These are phyloP conservation scores for Tranzscheliella williamsii DNA, from an alignment of 1,284 basidiomycete species.

Conservation along the genomic window DNA sequence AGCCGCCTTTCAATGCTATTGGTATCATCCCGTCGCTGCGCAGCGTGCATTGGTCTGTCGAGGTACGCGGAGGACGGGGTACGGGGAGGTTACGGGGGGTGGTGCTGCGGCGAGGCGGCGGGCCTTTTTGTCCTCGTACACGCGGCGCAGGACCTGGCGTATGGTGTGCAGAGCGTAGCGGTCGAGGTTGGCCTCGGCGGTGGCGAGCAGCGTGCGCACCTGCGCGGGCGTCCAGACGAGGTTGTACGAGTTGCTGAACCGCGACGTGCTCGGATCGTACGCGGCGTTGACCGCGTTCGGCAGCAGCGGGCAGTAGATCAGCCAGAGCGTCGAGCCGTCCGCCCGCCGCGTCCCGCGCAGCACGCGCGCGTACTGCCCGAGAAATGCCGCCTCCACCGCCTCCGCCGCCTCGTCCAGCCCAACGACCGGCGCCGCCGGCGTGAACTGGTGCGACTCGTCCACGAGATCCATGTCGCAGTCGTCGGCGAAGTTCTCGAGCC, in stretches of 20 bases:
- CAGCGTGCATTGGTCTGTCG: not conserved
- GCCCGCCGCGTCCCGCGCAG: slow-evolving; percentile 9
- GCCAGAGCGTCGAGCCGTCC: slow-evolving; percentile 17
- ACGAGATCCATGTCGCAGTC: slow-evolving; percentile 34
- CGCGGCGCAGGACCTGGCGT: slow-evolving; percentile 18
- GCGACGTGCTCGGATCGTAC: slow-evolving; percentile 48
- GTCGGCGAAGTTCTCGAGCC: slow-evolving; percentile 51
- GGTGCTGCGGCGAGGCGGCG: slow-evolving; percentile 6
- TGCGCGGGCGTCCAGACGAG: slow-evolving; percentile 55
- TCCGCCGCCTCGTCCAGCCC: slow-evolving; percentile 1
- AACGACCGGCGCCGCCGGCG: not conserved
- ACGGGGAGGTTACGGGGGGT: not conserved
- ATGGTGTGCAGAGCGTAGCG: slow-evolving; percentile 30
- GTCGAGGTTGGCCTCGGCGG: slow-evolving; percentile 44
- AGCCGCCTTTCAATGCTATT: not conserved
- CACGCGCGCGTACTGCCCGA: slow-evolving; percentile 33
- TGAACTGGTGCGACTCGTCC: slow-evolving; percentile 16
- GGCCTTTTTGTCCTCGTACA: slow-evolving; percentile 37
- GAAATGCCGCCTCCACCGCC: slow-evolving; percentile 16
- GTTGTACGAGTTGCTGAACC: slow-evolving; percentile 57
- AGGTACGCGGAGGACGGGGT: not conserved
- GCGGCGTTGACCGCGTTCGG: slow-evolving; percentile 40
- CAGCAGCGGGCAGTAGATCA: slow-evolving; percentile 54
- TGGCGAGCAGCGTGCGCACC: slow-evolving; percentile 42
- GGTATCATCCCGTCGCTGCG: not conserved